A percentile compares a stretch with the other conserved stretches of the same genome.
Conservation (phyloP, 2,329 filamentous ascomycete genomes). For the Pezicula radicicola region DNA sequence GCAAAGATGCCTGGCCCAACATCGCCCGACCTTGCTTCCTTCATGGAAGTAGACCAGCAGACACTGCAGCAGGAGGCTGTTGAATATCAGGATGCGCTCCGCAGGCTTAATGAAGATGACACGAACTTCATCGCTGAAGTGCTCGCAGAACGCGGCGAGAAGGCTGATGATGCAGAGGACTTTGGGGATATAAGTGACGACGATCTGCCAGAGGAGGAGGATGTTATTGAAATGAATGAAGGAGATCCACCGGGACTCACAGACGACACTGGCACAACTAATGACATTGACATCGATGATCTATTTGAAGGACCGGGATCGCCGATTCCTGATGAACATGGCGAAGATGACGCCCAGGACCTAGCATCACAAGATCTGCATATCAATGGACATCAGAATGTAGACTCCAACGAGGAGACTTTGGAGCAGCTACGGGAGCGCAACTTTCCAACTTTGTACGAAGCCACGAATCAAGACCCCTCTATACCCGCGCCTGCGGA, state of each 20-base stretch:
- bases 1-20: constrained; percentile 15
- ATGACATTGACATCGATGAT: constrained; percentile 51
- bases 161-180: constrained; percentile 89
- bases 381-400: constrained; percentile 13
- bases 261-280: constrained; percentile 58
- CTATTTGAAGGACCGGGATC: constrained; percentile 57
- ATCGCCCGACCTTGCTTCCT: not conserved
- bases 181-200: constrained; percentile 91
- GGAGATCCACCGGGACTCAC: constrained; percentile 29
- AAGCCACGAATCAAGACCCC: constrained; percentile 51
- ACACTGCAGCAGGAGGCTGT: not conserved
- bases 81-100: not conserved
- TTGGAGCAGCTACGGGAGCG: constrained; percentile 30
- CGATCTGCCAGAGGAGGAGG: constrained; percentile 80
- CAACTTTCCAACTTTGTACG: constrained; percentile 40
- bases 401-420: constrained; percentile 16
- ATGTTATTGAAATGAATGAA: constrained; percentile 27
- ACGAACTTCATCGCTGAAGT: not conserved
- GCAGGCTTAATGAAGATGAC: not conserved
- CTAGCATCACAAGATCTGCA: not conserved
- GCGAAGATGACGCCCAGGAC: constrained; percentile 13
- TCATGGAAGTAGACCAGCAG: not conserved
- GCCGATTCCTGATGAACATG: constrained; percentile 20
- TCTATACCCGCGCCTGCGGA: constrained; percentile 68
- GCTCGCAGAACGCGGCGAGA: constrained; percentile 60